Evolutionary conservation across 1,284 basidiomycete genomes (phyloP).

Genomic region (Fistulinella staudtii): DNA sequence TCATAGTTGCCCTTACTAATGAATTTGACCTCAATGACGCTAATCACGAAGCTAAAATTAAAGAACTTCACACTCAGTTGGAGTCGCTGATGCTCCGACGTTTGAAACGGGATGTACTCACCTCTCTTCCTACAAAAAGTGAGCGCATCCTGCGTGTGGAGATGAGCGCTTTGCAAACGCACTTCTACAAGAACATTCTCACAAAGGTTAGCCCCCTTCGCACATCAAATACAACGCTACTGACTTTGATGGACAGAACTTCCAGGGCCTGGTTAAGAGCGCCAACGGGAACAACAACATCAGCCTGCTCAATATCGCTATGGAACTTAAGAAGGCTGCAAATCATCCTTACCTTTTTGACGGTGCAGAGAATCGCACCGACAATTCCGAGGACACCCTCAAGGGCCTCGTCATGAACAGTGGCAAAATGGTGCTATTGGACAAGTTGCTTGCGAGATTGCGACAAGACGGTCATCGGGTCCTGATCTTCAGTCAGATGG

Average conservation of each 20-base stretch:
- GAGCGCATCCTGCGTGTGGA: slow-evolving; percentile 97
- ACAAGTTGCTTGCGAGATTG: slow-evolving; percentile 87
- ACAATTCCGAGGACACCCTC: slow-evolving; percentile 81
- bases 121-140: slow-evolving; percentile 95
- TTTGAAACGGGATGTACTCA: slow-evolving; percentile 96
- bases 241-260: slow-evolving; percentile 67
- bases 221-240: background rate
- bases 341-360: slow-evolving; percentile 99
- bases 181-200: slow-evolving; percentile 99
- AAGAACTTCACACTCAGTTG: slow-evolving; percentile 90
- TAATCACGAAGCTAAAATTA: slow-evolving; percentile 93
- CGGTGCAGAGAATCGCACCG: slow-evolving; percentile 81
- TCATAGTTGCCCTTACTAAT: slow-evolving; percentile 73
- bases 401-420: slow-evolving; percentile 98
- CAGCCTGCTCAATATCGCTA: slow-evolving; percentile 91
- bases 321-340: slow-evolving; percentile 97
- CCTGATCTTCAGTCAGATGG: slow-evolving; percentile 99
- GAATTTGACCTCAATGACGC: slow-evolving; percentile 94
- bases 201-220: slow-evolving; percentile 62
- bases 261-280: slow-evolving; percentile 87
- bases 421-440: slow-evolving; percentile 96
- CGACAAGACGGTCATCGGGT: slow-evolving; percentile 93
- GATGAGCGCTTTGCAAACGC: slow-evolving; percentile 96
- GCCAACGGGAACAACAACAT: slow-evolving; percentile 81
- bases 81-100: slow-evolving; percentile 94